Evolutionary conservation across 768 basidiomycete genomes (phyloP).

Genomic region (Leccinum broughii): DNA sequence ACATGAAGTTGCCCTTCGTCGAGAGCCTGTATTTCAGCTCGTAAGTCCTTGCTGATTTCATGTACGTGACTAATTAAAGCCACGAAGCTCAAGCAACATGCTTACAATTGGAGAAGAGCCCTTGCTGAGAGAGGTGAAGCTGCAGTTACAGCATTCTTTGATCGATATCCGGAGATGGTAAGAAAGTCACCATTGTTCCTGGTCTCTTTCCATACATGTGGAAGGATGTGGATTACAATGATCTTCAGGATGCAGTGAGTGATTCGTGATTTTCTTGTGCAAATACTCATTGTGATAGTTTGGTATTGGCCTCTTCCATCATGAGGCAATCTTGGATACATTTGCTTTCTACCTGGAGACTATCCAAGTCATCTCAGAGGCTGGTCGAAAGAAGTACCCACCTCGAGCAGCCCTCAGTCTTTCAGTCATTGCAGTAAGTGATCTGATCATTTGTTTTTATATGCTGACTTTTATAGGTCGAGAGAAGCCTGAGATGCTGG

Average conservation of each 20-base stretch:
- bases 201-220: not conserved
- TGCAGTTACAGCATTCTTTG: not conserved
- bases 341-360: not conserved
- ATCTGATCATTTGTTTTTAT: not conserved
- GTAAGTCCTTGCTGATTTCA: not conserved
- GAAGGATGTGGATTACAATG: not conserved
- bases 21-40: not conserved
- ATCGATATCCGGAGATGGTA: not conserved
- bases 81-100: not conserved
- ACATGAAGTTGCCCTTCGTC: not conserved
- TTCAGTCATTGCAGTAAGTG: not conserved
- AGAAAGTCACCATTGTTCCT: not conserved
- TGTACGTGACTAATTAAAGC: not conserved
- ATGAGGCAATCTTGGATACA: not conserved
- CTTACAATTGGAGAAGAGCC: not conserved
- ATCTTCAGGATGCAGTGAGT: not conserved
- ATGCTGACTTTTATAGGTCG: not conserved
- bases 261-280: not conserved
- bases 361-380: not conserved
- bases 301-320: not conserved
- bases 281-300: not conserved
- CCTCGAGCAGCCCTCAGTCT: not conserved
- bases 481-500: not conserved
- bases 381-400: not conserved
- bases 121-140: not conserved